Evolutionary conservation across 768 basidiomycete species (phyloP), one percentile per base, ranked within the genome.

Genomic region (Rhizopogon vinicolor): DNA sequence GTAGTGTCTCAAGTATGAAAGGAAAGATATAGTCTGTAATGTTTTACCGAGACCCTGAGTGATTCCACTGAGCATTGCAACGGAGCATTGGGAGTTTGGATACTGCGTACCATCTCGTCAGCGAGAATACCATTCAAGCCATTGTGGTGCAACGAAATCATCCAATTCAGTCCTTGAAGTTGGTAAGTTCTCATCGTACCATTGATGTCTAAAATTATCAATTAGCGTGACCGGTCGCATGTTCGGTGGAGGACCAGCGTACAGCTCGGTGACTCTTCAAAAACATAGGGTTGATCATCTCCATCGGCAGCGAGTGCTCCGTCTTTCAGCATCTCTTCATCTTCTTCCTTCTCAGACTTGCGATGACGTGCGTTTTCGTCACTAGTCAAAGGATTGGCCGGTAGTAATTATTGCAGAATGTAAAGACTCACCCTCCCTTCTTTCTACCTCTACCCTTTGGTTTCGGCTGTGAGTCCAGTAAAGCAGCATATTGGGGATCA

Each of bases 321-420:
- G 45, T 91, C 91, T 65, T 93, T 91, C 41, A 98, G 71, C 64
- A 99, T 64, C 72, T 99, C 96, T 59, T 96, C 94, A 53, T 98
- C 97, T 69, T 98, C 97, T 65, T 99, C 97, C 72, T 97, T 97
- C 71, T 99, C 97, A 0, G 92, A 94, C 70, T 94, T 97, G 52
- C 96, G 84, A 65, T 94, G 93, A 9, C 95, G 87, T 28, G 87
- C 81, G 48, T 69, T 85, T 48, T 85, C 82, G 59, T 91, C 92
- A 52, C 89, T 93, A 61, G 13, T 55, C 45, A 13, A 37, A 37
- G 9, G 12, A 37, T 62, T 44, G 62, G 57, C 35, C 35, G n/a
- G 25, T 39, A 35, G 29, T 39, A 35, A 19, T 12, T 2, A 3
- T 29, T 50, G 18, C 31, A 19, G 19, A 31, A 42, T 33, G 31